phyloP scores from a whole-genome alignment of 2,329 filamentous ascomycete genomes.

The Claviceps sorghi region DNA sequence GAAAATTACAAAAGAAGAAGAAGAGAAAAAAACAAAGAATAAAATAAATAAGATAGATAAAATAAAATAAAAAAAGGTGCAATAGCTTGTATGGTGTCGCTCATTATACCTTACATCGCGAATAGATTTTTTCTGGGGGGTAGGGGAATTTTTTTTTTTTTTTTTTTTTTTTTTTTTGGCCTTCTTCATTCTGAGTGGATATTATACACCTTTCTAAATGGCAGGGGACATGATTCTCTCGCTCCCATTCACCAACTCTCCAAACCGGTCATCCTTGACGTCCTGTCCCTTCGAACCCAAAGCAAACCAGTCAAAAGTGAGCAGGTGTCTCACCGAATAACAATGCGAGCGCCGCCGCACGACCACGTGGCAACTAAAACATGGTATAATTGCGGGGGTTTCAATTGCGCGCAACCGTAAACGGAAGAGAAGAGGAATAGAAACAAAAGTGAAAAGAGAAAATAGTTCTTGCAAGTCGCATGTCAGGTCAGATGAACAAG shows the following conservation, averaged over 20 bases:
- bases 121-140: not conserved
- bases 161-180: too few relatives aligned
- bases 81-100: not conserved
- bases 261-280: not conserved
- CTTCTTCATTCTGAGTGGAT: not conserved
- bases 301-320: not conserved
- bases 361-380: not conserved
- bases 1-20: too few relatives aligned
- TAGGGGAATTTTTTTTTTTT: too few relatives aligned
- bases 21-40: too few relatives aligned
- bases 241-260: not conserved
- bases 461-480: conserved; percentile 1
- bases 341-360: not conserved
- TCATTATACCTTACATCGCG: not conserved
- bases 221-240: not conserved
- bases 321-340: not conserved
- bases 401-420: conserved; percentile 2
- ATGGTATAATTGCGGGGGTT: not conserved
- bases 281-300: not conserved
- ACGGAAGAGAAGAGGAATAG: conserved; percentile 7
- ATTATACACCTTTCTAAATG: conserved; percentile 1
- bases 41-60: too few relatives aligned
- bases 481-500: conserved; percentile 20
- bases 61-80: too few relatives aligned
- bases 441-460: not conserved